phyloP scores from a whole-genome alignment of 1,284 basidiomycete genomes.

The Puccinia horiana region DNA sequence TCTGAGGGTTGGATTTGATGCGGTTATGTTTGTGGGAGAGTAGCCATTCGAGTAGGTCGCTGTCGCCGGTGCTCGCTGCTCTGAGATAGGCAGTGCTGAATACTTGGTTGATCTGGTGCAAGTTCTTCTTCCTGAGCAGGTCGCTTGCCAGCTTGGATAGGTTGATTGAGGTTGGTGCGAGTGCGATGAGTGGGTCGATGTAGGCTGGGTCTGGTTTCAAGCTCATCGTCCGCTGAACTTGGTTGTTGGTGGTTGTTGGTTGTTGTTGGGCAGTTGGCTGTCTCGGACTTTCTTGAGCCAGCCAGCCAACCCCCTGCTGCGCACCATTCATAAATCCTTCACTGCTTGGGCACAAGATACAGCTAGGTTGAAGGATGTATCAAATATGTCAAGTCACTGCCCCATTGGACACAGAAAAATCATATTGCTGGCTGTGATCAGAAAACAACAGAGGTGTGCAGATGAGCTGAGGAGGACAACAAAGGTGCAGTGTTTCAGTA shows the following conservation, averaged over 20 bases:
- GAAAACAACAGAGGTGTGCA: no score
- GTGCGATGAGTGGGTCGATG: slow-evolving; percentile 46
- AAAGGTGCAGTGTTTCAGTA: no score
- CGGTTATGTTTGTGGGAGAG: background rate
- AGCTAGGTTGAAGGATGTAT: no score
- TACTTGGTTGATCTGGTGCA: background rate
- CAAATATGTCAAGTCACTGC: no score
- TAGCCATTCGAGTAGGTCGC: slow-evolving; percentile 48
- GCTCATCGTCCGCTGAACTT: background rate
- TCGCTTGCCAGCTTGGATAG: slow-evolving; percentile 25
- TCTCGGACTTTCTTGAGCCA: no score
- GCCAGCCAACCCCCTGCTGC: no score
- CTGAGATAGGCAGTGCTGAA: slow-evolving; percentile 36
- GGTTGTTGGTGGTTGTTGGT: background rate
- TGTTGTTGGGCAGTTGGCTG: background rate
- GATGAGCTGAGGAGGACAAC: no score
- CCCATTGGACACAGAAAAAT: no score
- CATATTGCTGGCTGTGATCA: no score
- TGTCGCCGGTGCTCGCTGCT: slow-evolving; percentile 40
- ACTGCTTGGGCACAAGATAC: no score
- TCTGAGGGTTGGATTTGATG: background rate
- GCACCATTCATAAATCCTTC: no score
- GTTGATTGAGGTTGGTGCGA: slow-evolving; percentile 36
- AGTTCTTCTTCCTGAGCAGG: background rate
- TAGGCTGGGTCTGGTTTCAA: slow-evolving; percentile 24